Conservation (phyloP, 2,329 filamentous ascomycete genomes). For the Beauveria bassiana region DNA sequence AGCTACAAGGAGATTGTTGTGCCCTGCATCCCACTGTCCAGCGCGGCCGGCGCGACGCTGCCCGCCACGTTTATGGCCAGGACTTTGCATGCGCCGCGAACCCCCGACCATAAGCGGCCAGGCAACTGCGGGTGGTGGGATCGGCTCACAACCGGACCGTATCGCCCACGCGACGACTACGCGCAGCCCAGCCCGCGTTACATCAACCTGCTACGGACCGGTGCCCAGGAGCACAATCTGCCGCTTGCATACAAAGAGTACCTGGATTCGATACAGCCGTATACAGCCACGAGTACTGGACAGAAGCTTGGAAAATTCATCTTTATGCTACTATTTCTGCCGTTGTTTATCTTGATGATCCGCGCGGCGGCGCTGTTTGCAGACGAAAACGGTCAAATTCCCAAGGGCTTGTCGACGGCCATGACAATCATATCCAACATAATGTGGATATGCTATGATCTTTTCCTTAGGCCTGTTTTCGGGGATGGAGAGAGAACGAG, state of each 20-base stretch:
- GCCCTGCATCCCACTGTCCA: conserved; percentile 64
- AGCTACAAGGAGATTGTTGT: conserved; percentile 81
- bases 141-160: conserved; percentile 35
- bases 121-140: conserved; percentile 36
- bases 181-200: conserved; percentile 82
- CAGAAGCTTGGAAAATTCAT: conserved; percentile 60
- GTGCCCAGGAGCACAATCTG: conserved; percentile 72
- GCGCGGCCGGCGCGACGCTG: conserved; percentile 27
- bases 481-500: conserved; percentile 75
- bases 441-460: conserved; percentile 39
- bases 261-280: conserved; percentile 60
- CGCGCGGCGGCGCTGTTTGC: conserved; percentile 38
- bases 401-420: conserved; percentile 54
- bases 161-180: conserved; percentile 60
- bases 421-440: conserved; percentile 44
- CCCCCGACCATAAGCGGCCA: conserved; percentile 27
- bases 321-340: conserved; percentile 49
- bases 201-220: conserved; percentile 68
- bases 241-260: conserved; percentile 72
- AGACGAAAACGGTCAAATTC: conserved; percentile 59
- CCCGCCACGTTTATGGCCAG: conserved; percentile 69
- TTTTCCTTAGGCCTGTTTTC: conserved; percentile 52
- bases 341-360: conserved; percentile 50
- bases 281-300: conserved; percentile 56
- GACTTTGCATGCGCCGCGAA: conserved; percentile 67